Percentiles rank a stretch among this genome's conserved stretches.
Evolutionary conservation across 805 yeast genomes (phyloP).

Genomic region (Komagataella populi): DNA sequence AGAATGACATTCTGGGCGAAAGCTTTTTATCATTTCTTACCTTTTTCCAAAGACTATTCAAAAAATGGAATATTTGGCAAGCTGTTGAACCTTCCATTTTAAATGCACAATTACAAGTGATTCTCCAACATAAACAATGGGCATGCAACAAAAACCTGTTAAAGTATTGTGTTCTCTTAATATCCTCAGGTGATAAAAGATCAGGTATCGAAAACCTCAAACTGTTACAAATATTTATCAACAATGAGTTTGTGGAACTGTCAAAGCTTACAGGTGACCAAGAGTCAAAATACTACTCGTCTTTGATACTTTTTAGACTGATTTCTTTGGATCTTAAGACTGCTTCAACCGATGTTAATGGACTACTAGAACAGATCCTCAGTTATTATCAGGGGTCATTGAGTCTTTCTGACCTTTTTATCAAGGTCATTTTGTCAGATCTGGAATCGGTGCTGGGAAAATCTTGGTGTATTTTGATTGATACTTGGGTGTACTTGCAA

Average conservation of each 20-base stretch:
- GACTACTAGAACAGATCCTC: slow-evolving; percentile 35
- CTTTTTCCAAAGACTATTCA: slow-evolving; percentile 19
- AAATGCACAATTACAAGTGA: slow-evolving; percentile 54
- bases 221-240: slow-evolving; percentile 49
- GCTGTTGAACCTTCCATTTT: slow-evolving; percentile 16
- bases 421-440: slow-evolving; percentile 38
- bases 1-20: slow-evolving; percentile 14
- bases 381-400: slow-evolving; percentile 51
- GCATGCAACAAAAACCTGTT: slow-evolving; percentile 24
- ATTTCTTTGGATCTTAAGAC: slow-evolving; percentile 35
- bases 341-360: slow-evolving; percentile 27
- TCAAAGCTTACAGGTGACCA: slow-evolving; percentile 11
- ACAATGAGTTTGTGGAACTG: slow-evolving; percentile 30
- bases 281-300: slow-evolving; percentile 19
- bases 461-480: not conserved
- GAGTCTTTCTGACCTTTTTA: slow-evolving; percentile 43
- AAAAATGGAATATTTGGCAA: slow-evolving; percentile 1
- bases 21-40: slow-evolving; percentile 16
- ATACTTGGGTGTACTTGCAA: not conserved
- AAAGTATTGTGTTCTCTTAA: slow-evolving; percentile 27
- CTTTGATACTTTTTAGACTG: slow-evolving; percentile 32
- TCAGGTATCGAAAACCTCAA: slow-evolving; percentile 27
- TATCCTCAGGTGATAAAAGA: slow-evolving; percentile 16
- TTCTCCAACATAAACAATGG: slow-evolving; percentile 35
- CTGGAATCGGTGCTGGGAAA: slow-evolving; percentile 31